Evolutionary conservation across 805 yeast species (phyloP).

Genomic region (Lachancea sp.): DNA sequence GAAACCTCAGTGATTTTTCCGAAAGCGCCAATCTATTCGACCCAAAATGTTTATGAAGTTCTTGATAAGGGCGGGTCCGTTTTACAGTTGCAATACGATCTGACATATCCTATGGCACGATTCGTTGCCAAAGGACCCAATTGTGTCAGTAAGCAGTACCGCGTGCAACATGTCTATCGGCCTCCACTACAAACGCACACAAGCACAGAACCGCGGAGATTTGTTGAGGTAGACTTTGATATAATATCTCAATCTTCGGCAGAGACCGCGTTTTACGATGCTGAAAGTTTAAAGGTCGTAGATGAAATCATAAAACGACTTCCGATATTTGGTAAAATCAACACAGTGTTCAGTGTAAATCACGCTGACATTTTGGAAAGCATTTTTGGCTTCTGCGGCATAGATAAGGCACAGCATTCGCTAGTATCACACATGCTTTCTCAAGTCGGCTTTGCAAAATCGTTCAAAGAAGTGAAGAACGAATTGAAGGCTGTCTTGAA

Average conservation of each 20-base stretch:
- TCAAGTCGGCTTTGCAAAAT: constrained; percentile 64
- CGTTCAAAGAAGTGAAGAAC: constrained; percentile 50
- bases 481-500: constrained; percentile 59
- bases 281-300: constrained; percentile 78
- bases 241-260: constrained; percentile 48
- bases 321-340: constrained; percentile 58
- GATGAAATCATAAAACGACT: constrained; percentile 63
- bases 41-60: constrained; percentile 68
- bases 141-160: constrained; percentile 48
- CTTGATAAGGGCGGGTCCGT: constrained; percentile 84
- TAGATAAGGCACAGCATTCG: constrained; percentile 65
- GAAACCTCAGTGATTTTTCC: constrained; percentile 71
- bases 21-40: constrained; percentile 61
- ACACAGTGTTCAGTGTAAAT: constrained; percentile 58
- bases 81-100: constrained; percentile 81
- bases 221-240: constrained; percentile 83
- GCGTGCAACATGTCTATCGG: constrained; percentile 78
- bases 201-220: constrained; percentile 69
- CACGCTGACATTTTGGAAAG: constrained; percentile 76
- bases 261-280: constrained; percentile 60
- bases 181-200: constrained; percentile 44
- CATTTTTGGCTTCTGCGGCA: constrained; percentile 73
- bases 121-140: constrained; percentile 57
- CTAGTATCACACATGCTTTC: constrained; percentile 69
- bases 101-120: constrained; percentile 86